Percentiles rank a stretch among this genome's conserved stretches.
Conservation (phyloP, 2,329 filamentous ascomycete genomes). For the Colletotrichum cuscutae region DNA sequence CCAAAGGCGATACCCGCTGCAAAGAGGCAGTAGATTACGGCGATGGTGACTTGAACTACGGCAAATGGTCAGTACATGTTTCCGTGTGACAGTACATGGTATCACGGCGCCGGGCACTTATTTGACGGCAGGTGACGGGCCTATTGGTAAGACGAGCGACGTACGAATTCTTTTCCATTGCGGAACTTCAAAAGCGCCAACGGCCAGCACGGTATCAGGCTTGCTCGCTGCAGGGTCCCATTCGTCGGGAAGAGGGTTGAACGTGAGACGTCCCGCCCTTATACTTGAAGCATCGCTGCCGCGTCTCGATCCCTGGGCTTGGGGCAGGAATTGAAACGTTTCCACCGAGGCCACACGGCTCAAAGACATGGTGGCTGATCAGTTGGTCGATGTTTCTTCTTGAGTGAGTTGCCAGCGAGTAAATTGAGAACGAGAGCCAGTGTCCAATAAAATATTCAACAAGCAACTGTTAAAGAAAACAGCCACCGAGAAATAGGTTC, state of each 20-base stretch:
- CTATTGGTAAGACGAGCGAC: constrained; percentile 38
- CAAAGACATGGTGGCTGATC: constrained; percentile 57
- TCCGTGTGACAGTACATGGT: neutral
- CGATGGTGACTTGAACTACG: constrained; percentile 50
- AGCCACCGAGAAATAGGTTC: neutral
- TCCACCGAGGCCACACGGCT: constrained; percentile 64
- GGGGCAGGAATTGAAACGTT: constrained; percentile 57
- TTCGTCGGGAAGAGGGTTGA: constrained; percentile 64
- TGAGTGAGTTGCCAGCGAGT: neutral
- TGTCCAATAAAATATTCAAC: neutral
- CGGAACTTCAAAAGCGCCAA: constrained; percentile 65
- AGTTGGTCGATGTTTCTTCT: neutral
- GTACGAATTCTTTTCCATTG: constrained; percentile 64
- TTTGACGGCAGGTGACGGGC: neutral
- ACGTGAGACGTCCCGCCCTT: constrained; percentile 60
- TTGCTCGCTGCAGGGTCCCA: constrained; percentile 56
- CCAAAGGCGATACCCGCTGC: constrained; percentile 80
- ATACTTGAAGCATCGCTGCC: constrained; percentile 57
- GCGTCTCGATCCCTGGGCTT: constrained; percentile 51
- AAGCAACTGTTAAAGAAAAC: neutral
- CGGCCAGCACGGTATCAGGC: constrained; percentile 55
- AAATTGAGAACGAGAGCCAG: neutral
- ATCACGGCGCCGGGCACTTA: neutral
- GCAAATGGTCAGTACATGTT: neutral
- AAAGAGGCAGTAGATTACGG: constrained; percentile 51